Base-by-base conservation (phyloP, 2,329 filamentous ascomycete genomes). In the Aspergillus brunneoviolaceus region DNA sequence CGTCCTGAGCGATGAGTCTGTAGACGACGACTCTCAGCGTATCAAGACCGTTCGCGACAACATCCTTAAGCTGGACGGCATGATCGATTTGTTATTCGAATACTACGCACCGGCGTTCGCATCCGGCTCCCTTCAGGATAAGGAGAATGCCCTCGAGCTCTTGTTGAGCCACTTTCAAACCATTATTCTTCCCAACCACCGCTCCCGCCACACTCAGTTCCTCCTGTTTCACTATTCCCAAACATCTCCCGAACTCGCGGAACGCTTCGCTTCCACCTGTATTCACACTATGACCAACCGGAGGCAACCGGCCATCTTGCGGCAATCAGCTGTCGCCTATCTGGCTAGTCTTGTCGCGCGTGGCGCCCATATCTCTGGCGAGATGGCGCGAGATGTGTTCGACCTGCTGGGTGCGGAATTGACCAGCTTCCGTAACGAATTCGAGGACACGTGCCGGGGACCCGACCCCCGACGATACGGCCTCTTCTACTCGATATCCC, bases 211-310 rank as follows among this genome's bases (percentile, higher is more conserved):
- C 74, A 92, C 92, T 0, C 95, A 99, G 70, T 99, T 98, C 69
- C 85, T 99, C 51, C 84, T 98, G 54, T 99, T 99, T 77, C 94
- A 97, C 77, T 97, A 96, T 73, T 90, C 91, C 16, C 94, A 99
- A 75, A 85, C 85, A 60, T 90, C 91, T 9, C 87, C 90, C 31
- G 83, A 85, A 49, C 85, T 96, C 51, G 89, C 91, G 60, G 91
- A 95, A 70, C 85, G 88, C 52, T 98, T 98, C 70, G 89, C 91
- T 49, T 89, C 89, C 35, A 89, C 88, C 25, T 89, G 94, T 65
- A 85, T 91, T 45, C 84, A 89, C 62, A 82, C 91, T 25, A 86
- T 90, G 47, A 88, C 90, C 67, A 87, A 91, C 73, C 89, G 88
- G 61, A 74, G 76, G 19, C 86, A 88, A 51, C 87, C 91, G 2